Evolutionary conservation across 1,284 basidiomycete genomes (phyloP), one percentile per base, ranked within the genome.

Genomic region (Apiotrichum laibachii): DNA sequence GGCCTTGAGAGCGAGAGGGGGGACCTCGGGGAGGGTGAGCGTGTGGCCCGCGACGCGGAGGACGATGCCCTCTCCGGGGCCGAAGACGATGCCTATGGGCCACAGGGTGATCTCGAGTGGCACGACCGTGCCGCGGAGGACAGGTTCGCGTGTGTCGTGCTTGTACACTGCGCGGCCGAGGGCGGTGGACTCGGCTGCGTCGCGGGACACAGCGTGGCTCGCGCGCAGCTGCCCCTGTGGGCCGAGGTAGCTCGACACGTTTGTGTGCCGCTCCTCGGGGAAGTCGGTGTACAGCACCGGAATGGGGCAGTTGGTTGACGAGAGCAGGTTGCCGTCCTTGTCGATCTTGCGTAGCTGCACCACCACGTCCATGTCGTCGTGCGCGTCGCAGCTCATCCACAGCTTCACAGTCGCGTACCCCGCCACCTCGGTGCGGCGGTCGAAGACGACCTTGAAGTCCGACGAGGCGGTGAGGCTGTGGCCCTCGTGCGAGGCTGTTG

Each of bases 41-140:
- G 52, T 60, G 53, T 67, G 64, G 18, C 67, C 67, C 11, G 59
- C 53, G 6, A 69, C 50, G 33, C 62, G 62, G 35, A 69, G 50
- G 16, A 63, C 50, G 21, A 72, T 53, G 5, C 57, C 50, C 59
- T 72, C 70, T 47, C 70, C 70, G 1, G 61, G 59, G 7, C 66
- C 63, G 57, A 68, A 67, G 19, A 62, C 60, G 53, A 67, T 63
- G 19, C 66, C 69, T 54, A 65, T 65, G 19, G 66, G 64, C 70
- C 70, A 72, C 49, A 71, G 61, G 13, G 66, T 66, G 48, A 72
- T 71, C 47, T 67, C 66, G 35, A 71, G 59, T 46, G 60, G 51
- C 40, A 69, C 69, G 21, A 69, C 53, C 50, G 64, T 58, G 43
- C 68, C 69, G 18, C 44, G 59, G 6, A 54, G 46, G 22, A 72